Conservation (phyloP, 768 basidiomycete genomes). For the Mycena latifolia region DNA sequence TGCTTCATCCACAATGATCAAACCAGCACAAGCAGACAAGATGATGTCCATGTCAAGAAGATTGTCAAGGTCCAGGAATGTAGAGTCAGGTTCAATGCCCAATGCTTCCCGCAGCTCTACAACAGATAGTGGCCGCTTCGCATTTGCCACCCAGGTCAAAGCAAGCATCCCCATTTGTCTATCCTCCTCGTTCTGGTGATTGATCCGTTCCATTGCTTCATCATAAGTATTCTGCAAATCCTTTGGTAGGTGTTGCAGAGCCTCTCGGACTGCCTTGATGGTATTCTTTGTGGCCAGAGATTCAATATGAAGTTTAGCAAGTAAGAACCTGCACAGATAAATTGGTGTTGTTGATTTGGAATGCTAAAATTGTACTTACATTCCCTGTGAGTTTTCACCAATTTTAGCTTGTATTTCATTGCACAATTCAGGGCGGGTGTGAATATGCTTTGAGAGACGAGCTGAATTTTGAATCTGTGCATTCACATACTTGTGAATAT, state of each 20-base stretch:
- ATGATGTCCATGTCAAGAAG: background rate
- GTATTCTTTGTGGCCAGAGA: too few relatives aligned
- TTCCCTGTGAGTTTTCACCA: background rate
- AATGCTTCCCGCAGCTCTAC: background rate
- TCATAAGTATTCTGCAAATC: background rate
- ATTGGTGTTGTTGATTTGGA: too few relatives aligned
- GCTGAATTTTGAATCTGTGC: too few relatives aligned
- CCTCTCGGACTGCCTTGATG: too few relatives aligned
- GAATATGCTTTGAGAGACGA: too few relatives aligned
- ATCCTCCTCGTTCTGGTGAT: background rate
- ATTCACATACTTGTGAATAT: too few relatives aligned
- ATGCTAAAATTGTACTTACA: too few relatives aligned
- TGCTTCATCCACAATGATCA: too few relatives aligned
- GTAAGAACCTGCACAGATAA: too few relatives aligned
- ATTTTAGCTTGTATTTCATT: background rate
- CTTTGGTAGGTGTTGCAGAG: background rate
- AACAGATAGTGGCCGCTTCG: background rate
- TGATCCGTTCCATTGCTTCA: background rate
- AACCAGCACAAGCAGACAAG: too few relatives aligned
- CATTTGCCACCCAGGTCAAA: constrained; percentile 1
- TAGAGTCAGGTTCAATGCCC: background rate
- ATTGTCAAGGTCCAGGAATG: background rate
- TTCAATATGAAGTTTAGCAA: too few relatives aligned
- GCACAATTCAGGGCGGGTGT: background rate
- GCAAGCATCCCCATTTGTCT: too few relatives aligned